Conservation (phyloP, 371 early-diverging fungal genomes). For the Actinomortierella ambigua region DNA sequence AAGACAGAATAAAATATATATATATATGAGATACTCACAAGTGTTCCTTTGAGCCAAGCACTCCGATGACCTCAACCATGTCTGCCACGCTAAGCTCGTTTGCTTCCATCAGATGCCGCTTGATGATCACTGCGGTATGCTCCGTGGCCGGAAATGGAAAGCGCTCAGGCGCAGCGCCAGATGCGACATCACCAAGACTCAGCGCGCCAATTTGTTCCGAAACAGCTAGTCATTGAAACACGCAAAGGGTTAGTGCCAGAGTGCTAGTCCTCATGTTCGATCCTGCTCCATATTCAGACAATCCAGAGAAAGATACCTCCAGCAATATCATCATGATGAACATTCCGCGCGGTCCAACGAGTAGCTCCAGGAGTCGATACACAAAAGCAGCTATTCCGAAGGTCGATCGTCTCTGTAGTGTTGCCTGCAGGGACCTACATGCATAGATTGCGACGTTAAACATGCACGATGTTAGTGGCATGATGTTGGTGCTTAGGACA, state of each 20-base stretch:
- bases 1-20: too few species aligned
- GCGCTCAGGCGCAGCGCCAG: slow-evolving; percentile 31
- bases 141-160: slow-evolving; percentile 56
- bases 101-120: slow-evolving; percentile 46
- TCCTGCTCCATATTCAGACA: too few species aligned
- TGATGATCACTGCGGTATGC: slow-evolving; percentile 59
- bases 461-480: not conserved
- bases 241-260: too few species aligned
- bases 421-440: slow-evolving; percentile 2
- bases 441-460: not conserved
- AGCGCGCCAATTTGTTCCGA: too few species aligned
- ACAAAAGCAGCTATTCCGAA: slow-evolving; percentile 55
- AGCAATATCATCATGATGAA: slow-evolving; percentile 5
- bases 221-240: too few species aligned
- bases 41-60: slow-evolving; percentile 46
- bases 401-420: slow-evolving; percentile 24
- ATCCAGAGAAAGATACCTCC: not conserved
- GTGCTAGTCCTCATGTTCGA: too few species aligned
- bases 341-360: slow-evolving; percentile 49
- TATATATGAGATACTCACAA: slow-evolving; percentile 16
- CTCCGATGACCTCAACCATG: slow-evolving; percentile 63
- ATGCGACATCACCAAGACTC: too few species aligned
- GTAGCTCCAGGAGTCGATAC: slow-evolving; percentile 69
- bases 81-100: slow-evolving; percentile 55
- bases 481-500: too few species aligned